Evolutionary conservation across 169 alveolate species (phyloP).

Genomic region (Cryptosporidium ryanae): DNA sequence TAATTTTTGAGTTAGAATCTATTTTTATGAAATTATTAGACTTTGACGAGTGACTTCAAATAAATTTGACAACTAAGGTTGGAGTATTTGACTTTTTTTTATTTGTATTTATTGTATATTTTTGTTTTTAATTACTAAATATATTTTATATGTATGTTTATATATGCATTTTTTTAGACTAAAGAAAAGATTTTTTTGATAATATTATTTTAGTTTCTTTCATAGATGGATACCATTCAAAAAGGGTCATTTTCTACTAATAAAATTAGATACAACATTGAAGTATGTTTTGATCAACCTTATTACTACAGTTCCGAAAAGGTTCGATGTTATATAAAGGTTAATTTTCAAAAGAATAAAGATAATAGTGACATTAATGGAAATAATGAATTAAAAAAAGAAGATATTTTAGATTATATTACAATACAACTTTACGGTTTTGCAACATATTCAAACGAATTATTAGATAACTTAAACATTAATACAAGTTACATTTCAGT

Average conservation of each 20-base stretch:
- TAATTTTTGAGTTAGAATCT: too few relatives aligned
- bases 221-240: conserved; percentile 6
- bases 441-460: conserved; percentile 28
- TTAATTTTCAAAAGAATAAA: conserved; percentile 13
- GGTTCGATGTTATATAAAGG: conserved; percentile 28
- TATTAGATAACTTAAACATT: background rate
- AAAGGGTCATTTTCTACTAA: background rate
- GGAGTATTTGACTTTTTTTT: too few relatives aligned
- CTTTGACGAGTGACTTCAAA: too few relatives aligned
- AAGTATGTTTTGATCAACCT: conserved; percentile 57
- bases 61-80: too few relatives aligned
- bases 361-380: background rate
- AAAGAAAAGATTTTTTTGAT: too few relatives aligned
- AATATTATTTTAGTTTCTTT: background rate
- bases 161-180: too few relatives aligned
- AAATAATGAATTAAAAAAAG: background rate
- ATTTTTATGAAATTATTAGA: too few relatives aligned
- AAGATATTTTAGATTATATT: conserved; percentile 27
- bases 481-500: background rate
- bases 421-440: conserved; percentile 55
- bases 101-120: too few relatives aligned
- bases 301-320: conserved; percentile 66
- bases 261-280: conserved; percentile 16
- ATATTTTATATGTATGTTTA: too few relatives aligned
- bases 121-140: too few relatives aligned